A percentile compares a stretch with the other conserved stretches of the same genome.
These are phyloP conservation scores for Fusarium multiceps DNA, from an alignment of 2,329 filamentous ascomycete genomes.

Conservation along the genomic window DNA sequence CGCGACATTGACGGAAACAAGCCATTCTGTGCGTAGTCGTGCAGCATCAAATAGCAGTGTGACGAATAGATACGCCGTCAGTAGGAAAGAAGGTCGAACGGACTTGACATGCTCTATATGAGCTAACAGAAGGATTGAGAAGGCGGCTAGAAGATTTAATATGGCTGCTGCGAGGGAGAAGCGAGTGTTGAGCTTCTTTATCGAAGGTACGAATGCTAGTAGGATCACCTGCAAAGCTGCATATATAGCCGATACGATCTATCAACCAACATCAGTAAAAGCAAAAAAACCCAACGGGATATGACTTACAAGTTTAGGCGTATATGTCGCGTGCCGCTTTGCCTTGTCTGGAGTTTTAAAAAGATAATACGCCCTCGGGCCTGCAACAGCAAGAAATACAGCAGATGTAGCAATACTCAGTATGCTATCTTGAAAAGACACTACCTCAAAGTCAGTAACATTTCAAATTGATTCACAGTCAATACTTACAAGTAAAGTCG, in stretches of 20 bases:
- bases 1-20: slow-evolving; percentile 41
- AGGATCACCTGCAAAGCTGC: slow-evolving; percentile 43
- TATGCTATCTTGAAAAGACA: slow-evolving; percentile 49
- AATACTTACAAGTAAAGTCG: slow-evolving; percentile 47
- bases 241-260: slow-evolving; percentile 43
- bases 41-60: slow-evolving; percentile 50
- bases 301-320: slow-evolving; percentile 42
- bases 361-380: slow-evolving; percentile 43
- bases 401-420: slow-evolving; percentile 41
- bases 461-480: background rate
- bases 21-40: slow-evolving; percentile 49
- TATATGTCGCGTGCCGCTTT: slow-evolving; percentile 44
- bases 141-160: slow-evolving; percentile 45
- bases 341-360: slow-evolving; percentile 40
- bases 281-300: too few species aligned
- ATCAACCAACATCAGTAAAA: background rate
- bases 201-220: slow-evolving; percentile 43
- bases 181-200: slow-evolving; percentile 42
- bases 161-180: slow-evolving; percentile 48
- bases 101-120: slow-evolving; percentile 51
- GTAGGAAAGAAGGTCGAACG: slow-evolving; percentile 48
- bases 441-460: slow-evolving; percentile 16
- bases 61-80: slow-evolving; percentile 47
- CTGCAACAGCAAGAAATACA: slow-evolving; percentile 42
- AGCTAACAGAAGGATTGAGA: slow-evolving; percentile 45